Percentiles rank a stretch among this genome's conserved stretches.
Evolutionary conservation across 2,329 filamentous ascomycete species (phyloP).

Genomic region (Sclerotinia minor): DNA sequence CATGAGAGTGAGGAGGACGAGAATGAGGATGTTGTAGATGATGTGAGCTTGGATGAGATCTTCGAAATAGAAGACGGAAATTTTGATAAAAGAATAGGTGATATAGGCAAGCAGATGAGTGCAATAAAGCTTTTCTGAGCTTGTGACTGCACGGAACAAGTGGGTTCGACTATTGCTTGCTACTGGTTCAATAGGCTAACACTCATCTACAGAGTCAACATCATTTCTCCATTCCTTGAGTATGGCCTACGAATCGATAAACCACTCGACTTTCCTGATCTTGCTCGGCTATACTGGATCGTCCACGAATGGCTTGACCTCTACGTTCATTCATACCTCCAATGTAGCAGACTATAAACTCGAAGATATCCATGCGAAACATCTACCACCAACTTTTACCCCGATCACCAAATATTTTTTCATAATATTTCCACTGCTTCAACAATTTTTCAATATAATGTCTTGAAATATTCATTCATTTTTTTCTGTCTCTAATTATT

Average conservation of each 20-base stretch:
- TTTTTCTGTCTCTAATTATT: background rate
- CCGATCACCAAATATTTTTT: background rate
- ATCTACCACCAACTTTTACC: background rate
- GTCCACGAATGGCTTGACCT: background rate
- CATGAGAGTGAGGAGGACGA: background rate
- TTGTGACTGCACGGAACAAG: background rate
- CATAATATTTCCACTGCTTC: background rate
- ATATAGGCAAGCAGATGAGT: background rate
- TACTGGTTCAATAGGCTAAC: background rate
- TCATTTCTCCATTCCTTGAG: too few relatives aligned
- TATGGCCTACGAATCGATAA: background rate
- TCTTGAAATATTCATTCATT: background rate
- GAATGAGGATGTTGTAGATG: background rate
- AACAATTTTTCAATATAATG: background rate
- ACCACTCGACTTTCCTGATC: background rate
- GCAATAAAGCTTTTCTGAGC: background rate
- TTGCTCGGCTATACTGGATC: background rate
- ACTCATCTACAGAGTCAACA: background rate
- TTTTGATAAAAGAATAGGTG: rapidly evolving
- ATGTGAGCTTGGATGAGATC: background rate
- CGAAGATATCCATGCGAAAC: background rate
- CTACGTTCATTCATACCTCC: background rate
- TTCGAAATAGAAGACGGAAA: background rate
- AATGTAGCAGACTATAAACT: background rate
- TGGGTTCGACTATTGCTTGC: background rate